A percentile compares a stretch with the other conserved stretches of the same genome.
These are phyloP conservation scores for Parathielavia appendiculata DNA, from an alignment of 495 filamentous ascomycete genomes.

Conservation along the genomic window DNA sequence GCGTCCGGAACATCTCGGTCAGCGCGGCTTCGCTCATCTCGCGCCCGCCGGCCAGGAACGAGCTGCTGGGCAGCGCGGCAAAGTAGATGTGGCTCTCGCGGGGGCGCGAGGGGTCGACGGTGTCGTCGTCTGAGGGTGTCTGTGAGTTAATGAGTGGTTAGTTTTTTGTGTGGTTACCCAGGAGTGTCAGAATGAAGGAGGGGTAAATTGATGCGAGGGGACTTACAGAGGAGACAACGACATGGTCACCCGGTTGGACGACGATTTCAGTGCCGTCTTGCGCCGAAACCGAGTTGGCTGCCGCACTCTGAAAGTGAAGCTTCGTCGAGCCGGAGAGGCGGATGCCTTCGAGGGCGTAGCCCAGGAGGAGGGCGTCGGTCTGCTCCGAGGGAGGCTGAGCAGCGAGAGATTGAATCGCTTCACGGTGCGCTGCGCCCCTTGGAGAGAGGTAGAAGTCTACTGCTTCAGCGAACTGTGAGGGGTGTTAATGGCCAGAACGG, in stretches of 20 bases:
- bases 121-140: conserved; percentile 56
- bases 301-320: conserved; percentile 48
- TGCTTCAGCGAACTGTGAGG: conserved; percentile 57
- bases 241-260: conserved; percentile 36
- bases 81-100: conserved; percentile 64
- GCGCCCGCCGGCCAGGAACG: conserved; percentile 49
- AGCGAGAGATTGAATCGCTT: conserved; percentile 54
- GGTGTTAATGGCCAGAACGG: conserved; percentile 5
- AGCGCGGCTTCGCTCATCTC: conserved; percentile 59
- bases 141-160: conserved; percentile 48
- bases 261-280: conserved; percentile 44
- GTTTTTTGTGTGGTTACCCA: too few relatives aligned
- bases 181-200: too few relatives aligned
- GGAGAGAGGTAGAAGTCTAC: conserved; percentile 72
- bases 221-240: conserved; percentile 53
- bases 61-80: conserved; percentile 54
- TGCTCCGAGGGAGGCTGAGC: conserved; percentile 28
- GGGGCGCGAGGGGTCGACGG: conserved; percentile 62
- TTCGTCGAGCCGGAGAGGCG: conserved; percentile 45
- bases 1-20: conserved; percentile 61
- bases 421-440: conserved; percentile 48
- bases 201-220: too few relatives aligned
- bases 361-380: conserved; percentile 40
- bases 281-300: conserved; percentile 46
- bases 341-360: conserved; percentile 51